Conservation (phyloP, 2,329 filamentous ascomycete genomes). For the Colletotrichum limetticola region DNA sequence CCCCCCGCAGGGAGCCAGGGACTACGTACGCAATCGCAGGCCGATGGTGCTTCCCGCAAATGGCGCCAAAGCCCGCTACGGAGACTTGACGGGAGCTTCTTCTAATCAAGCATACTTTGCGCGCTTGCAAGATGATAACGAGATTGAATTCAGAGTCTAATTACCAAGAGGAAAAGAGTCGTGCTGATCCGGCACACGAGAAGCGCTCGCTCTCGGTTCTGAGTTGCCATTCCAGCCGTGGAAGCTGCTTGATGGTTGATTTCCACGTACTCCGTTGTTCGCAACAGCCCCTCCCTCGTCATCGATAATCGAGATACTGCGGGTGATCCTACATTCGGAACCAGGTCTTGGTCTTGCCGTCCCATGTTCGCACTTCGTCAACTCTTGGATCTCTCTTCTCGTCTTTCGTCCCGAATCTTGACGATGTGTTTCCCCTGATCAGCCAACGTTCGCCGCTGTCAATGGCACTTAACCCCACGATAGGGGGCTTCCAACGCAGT, state of each 20-base stretch:
- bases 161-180: background rate
- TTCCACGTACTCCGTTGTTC: background rate
- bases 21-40: conserved; percentile 14
- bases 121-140: background rate
- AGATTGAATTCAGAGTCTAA: background rate
- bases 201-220: conserved; percentile 8
- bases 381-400: background rate
- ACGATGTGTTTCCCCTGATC: background rate
- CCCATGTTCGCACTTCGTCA: background rate
- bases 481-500: background rate
- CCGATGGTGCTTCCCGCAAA: conserved; percentile 13
- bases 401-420: background rate
- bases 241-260: background rate
- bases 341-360: background rate
- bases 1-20: conserved; percentile 6
- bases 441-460: background rate
- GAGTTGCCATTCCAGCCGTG: background rate
- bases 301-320: conserved; percentile 14
- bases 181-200: background rate
- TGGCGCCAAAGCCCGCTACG: conserved; percentile 12
- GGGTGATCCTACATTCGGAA: background rate
- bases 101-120: conserved; percentile 24
- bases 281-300: background rate
- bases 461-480: background rate
- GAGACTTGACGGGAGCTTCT: conserved; percentile 18